Percentiles rank a stretch among this genome's conserved stretches.
phyloP scores from a whole-genome alignment of 2,329 filamentous ascomycete species.

The Beauveria varroae region DNA sequence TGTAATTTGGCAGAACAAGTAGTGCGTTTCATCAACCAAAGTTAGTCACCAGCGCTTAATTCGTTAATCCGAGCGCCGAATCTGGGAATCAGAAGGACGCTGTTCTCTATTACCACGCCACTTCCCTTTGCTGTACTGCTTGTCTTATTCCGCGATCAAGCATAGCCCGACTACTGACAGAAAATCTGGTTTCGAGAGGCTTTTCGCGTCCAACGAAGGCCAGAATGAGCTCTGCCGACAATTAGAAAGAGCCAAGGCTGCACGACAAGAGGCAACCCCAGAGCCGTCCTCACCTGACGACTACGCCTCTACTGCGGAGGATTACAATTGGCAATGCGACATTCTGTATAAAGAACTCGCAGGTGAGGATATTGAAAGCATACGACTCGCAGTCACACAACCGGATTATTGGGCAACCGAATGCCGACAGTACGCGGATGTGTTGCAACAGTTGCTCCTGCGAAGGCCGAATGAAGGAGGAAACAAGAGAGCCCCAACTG shows the following conservation, averaged over 20 bases:
- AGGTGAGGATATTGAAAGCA: not conserved
- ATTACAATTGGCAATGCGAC: not conserved
- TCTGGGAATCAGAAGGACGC: too few relatives aligned
- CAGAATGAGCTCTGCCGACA: not conserved
- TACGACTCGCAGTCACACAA: not conserved
- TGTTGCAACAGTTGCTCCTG: not conserved
- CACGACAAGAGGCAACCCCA: not conserved
- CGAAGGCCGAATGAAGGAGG: not conserved
- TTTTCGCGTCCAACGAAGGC: not conserved
- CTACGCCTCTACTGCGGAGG: not conserved
- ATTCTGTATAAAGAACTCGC: not conserved
- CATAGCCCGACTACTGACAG: not conserved
- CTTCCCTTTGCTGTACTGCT: not conserved
- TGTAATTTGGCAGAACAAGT: too few relatives aligned
- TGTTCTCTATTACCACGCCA: too few relatives aligned
- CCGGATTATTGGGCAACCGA: not conserved
- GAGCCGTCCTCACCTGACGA: not conserved
- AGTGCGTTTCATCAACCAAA: too few relatives aligned
- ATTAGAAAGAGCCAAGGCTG: not conserved
- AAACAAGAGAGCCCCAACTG: not conserved
- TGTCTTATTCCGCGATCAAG: not conserved
- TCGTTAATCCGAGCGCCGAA: too few relatives aligned
- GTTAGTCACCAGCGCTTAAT: too few relatives aligned
- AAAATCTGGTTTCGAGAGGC: not conserved
- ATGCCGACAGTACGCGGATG: not conserved